phyloP scores from a whole-genome alignment of 257 asterid species.

The Pogostemon cablin region DNA sequence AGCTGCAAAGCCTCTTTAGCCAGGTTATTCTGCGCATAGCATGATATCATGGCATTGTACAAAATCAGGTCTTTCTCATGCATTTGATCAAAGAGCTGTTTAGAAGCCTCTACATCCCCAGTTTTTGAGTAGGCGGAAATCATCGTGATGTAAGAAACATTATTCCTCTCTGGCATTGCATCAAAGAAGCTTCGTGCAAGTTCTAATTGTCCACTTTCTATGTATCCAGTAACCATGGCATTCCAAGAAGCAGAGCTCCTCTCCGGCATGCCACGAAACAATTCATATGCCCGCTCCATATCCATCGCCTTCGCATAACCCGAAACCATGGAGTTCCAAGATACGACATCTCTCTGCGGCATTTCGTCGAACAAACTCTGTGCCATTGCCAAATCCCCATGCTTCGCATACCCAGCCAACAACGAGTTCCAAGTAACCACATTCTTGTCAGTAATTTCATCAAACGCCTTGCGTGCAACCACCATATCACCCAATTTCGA shows the following conservation, averaged over 20 bases:
- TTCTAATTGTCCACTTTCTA: slow-evolving; percentile 63
- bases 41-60: slow-evolving; percentile 82
- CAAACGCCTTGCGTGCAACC: slow-evolving; percentile 64
- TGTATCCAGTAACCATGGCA: slow-evolving; percentile 63
- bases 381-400: slow-evolving; percentile 62
- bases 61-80: slow-evolving; percentile 47
- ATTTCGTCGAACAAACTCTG: slow-evolving; percentile 65
- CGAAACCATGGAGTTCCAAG: slow-evolving; percentile 77
- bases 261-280: slow-evolving; percentile 69
- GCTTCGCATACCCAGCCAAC: slow-evolving; percentile 63
- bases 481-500: slow-evolving; percentile 67
- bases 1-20: slow-evolving; percentile 74
- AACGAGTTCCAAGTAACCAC: slow-evolving; percentile 87
- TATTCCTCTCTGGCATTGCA: slow-evolving; percentile 60
- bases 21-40: slow-evolving; percentile 68
- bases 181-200: slow-evolving; percentile 66
- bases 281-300: slow-evolving; percentile 64
- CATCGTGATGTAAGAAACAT: slow-evolving; percentile 69
- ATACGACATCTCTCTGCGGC: slow-evolving; percentile 70
- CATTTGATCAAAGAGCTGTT: slow-evolving; percentile 48
- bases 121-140: slow-evolving; percentile 72
- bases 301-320: slow-evolving; percentile 57
- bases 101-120: slow-evolving; percentile 72
- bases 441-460: slow-evolving; percentile 59
- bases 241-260: slow-evolving; percentile 82